Conservation (phyloP, 768 basidiomycete species). For the Mycena maculata region DNA sequence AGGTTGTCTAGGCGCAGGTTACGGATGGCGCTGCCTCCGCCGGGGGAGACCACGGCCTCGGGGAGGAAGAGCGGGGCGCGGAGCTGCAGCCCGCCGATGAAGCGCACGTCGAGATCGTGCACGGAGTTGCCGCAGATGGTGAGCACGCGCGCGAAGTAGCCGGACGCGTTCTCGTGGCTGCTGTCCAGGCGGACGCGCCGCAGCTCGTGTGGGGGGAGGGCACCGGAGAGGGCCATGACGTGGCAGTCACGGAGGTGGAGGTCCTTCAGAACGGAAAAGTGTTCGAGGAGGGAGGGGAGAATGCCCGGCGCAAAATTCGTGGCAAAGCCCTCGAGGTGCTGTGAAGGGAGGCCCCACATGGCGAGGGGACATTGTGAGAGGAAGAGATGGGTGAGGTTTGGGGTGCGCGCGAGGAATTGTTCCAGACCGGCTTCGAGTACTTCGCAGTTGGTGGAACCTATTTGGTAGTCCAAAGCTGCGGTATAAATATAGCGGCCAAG, state of each 20-base stretch:
- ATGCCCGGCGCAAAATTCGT: slow-evolving; percentile 44
- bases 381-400: slow-evolving; percentile 41
- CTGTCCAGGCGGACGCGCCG: slow-evolving; percentile 41
- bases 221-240: slow-evolving; percentile 37
- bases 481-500: slow-evolving; percentile 37
- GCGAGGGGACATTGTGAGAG: slow-evolving; percentile 44
- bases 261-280: slow-evolving; percentile 39
- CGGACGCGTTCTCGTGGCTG: slow-evolving; percentile 42
- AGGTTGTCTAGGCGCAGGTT: slow-evolving; percentile 44
- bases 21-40: slow-evolving; percentile 29
- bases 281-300: slow-evolving; percentile 39
- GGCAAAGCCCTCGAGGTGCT: slow-evolving; percentile 40
- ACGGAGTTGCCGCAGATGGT: slow-evolving; percentile 37
- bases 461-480: slow-evolving; percentile 43
- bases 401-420: slow-evolving; percentile 37
- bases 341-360: slow-evolving; percentile 40
- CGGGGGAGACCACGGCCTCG: slow-evolving; percentile 8
- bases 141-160: slow-evolving; percentile 39
- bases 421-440: slow-evolving; percentile 39
- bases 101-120: slow-evolving; percentile 41
- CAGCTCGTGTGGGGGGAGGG: slow-evolving; percentile 40
- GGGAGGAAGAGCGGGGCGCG: slow-evolving; percentile 38
- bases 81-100: slow-evolving; percentile 44
- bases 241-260: slow-evolving; percentile 44
- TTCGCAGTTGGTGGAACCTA: slow-evolving; percentile 35